Evolutionary conservation across 495 filamentous ascomycete genomes (phyloP), one percentile per base, ranked within the genome.

Genomic region (Aspergillus ostianus): DNA sequence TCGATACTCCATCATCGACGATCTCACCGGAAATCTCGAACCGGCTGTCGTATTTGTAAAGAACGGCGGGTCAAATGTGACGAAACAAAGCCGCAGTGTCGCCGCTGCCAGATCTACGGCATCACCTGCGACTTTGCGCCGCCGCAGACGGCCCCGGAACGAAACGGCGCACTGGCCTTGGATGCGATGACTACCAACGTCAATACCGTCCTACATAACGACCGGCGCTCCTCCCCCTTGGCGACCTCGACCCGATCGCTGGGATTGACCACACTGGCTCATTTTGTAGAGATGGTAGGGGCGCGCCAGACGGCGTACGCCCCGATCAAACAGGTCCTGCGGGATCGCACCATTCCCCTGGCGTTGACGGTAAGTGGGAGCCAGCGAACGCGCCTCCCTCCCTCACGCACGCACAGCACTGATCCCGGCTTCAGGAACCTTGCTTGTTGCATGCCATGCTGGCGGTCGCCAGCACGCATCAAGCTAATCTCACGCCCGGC

Each of bases 391-490:
- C 23, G 4, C 23, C 23, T 26, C 23, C 23, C 23, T 2, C 23
- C 23, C 23, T 2, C 23, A 2, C 8, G n/a, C 21, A 52, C 9
- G 13, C 15, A 30, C 2, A 26, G 23, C 4, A 52, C 50, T 52
- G 8, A 52, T 1, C 2, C 6, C 10, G 12, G 7, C 30, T 2
- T 10, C 10, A 52, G 50, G 50, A 52, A 32, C 21, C 21, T 5
- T 52, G 50, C 30, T 18, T 52, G 7, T 30, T 52, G 26, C 18
- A 52, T n/a, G 26, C 50, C 7, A 52, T 52, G 30, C n/a, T 52
- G 0, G 50, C 50, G 18, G 50, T 52, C 13, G 50, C 50, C 26
- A 52, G 50, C 26, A 52, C 50, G 3, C 50, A 52, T 26, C 26
- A 30, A 18, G 50, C 50, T 6, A 29, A 15, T 30, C 13, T 30